Evolutionary conservation across 345 rosid genomes (phyloP), one percentile per base, ranked within the genome.

Genomic region (Theobroma cacao): DNA sequence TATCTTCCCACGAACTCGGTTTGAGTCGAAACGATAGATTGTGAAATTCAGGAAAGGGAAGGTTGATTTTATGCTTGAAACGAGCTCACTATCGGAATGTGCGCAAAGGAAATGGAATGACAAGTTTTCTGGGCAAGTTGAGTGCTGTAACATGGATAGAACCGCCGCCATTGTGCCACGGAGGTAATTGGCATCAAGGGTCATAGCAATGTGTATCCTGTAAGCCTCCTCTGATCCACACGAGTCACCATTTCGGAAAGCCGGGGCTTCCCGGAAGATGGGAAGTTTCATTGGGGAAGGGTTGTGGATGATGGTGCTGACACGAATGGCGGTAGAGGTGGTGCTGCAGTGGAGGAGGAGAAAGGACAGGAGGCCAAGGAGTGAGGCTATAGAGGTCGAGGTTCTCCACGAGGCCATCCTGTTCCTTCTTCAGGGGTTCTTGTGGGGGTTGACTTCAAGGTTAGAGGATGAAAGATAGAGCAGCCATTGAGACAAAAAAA

Each of bases 161-260:
- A 88, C 84, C 1, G 97, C 94, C 0, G 92, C 92, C 90, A 90
- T 89, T 62, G 97, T 92, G 2, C 94, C 94, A 18, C 94, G 85
- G 26, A 92, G 87, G 64, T 90, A 92, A 77, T 92, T 90, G n/a
- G 84, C 82, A 60, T 92, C 94, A 0, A 92, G 89, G 22, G 94
- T 89, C 94, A 90, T 90, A 1, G 91, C 88, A 0, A 88, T 78
- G 30, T 90, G 97, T 4, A 91, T 86, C 14, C 7, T 38, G 59
- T 89, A 85, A 47, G 50, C 75, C 28, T 83, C 78, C 4, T 1
- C 26, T 1, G 77, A 77, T 0, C 82, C 87, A 40, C 95, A 91
- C 9, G 66, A 61, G 12, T 88, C 82, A 7, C 89, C 92, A 26
- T 88, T 90, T 24, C 92, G 74, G 2, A 89, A 90, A 18, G 88